These are phyloP conservation scores for Filobasidium uniguttulatum DNA, from an alignment of 1,284 basidiomycete genomes.

Conservation along the genomic window DNA sequence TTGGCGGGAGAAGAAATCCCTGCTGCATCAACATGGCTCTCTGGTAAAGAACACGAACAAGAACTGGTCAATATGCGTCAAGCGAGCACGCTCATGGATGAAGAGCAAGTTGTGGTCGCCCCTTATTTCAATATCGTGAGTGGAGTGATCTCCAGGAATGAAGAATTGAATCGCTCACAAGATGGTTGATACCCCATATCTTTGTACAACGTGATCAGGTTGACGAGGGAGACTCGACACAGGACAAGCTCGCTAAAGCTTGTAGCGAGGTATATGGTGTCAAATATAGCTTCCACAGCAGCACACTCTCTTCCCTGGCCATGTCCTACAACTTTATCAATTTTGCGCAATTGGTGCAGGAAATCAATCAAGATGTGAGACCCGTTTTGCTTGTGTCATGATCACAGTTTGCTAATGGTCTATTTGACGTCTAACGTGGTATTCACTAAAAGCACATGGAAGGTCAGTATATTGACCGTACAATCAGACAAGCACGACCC, in stretches of 20 bases:
- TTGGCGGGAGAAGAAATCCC: constrained; percentile 12
- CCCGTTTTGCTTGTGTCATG: neutral
- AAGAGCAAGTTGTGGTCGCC: constrained; percentile 47
- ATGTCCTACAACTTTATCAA: constrained; percentile 32
- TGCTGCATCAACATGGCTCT: constrained; percentile 43
- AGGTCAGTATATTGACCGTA: neutral
- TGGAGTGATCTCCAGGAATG: neutral
- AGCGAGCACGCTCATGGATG: constrained; percentile 7
- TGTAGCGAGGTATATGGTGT: constrained; percentile 66
- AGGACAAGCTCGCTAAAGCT: constrained; percentile 56
- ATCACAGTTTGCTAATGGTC: neutral
- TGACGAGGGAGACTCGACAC: constrained; percentile 64
- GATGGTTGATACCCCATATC: neutral
- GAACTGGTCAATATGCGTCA: constrained; percentile 45
- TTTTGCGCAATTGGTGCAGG: constrained; percentile 60
- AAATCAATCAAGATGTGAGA: constrained; percentile 60
- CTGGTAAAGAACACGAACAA: constrained; percentile 55
- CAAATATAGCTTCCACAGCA: constrained; percentile 68
- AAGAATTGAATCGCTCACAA: neutral
- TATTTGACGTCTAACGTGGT: neutral
- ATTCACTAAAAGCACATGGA: constrained; percentile 8
- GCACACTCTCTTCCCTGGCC: constrained; percentile 48
- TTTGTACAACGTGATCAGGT: constrained; percentile 40
- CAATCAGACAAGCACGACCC: neutral
- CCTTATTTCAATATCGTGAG: constrained; percentile 70